Evolutionary conservation across 139 green algal species (phyloP), one percentile per base, ranked within the genome.

Genomic region (Coccomyxa sp.): DNA sequence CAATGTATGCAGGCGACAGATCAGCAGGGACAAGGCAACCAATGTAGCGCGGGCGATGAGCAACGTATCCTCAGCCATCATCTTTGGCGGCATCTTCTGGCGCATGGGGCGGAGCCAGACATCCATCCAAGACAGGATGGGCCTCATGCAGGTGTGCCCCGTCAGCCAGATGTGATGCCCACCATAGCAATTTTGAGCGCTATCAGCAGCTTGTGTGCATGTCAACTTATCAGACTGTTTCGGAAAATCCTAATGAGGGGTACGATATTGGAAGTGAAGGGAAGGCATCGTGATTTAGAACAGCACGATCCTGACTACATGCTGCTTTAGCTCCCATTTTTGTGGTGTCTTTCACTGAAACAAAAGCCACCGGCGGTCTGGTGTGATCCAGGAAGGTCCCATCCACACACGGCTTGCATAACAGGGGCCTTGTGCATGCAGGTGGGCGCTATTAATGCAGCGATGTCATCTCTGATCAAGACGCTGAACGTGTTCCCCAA

Each of bases 11-110:
- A 77, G 71, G 92, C 86, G 86, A 21, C 95, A 98, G 91, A 92
- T 94, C 32, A 89, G 85, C 15, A 90, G 96, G 13, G 96, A 99
- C 91, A 92, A 91, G 82, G 88, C 92, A 13, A 95, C 96, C 57
- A 94, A 92, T 78, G 74, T 95, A 13, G 87, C 93, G 9, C 91
- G 96, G 21, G 88, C 91, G 18, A 88, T 86, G 28, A 90, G 90
- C 85, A 94, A 95, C 85, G 31, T 98, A 15, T 92, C 83, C 32
- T 96, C 91, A 27, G 96, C 96, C 0, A 25, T 96, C 32, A 92
- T 99, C 57, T 98, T 99, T 88, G 96, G 95, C 27, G 82, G 86
- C 86, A 98, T 99, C 88, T 99, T 94, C 90, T 96, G 89, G 81
- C 86, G 92, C 71, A 92, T 98, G 89, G 87, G 88, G 28, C 79